A percentile compares a stretch with the other conserved stretches of the same genome.
Conservation (phyloP, 169 alveolate genomes). For the Babesia sp. region DNA sequence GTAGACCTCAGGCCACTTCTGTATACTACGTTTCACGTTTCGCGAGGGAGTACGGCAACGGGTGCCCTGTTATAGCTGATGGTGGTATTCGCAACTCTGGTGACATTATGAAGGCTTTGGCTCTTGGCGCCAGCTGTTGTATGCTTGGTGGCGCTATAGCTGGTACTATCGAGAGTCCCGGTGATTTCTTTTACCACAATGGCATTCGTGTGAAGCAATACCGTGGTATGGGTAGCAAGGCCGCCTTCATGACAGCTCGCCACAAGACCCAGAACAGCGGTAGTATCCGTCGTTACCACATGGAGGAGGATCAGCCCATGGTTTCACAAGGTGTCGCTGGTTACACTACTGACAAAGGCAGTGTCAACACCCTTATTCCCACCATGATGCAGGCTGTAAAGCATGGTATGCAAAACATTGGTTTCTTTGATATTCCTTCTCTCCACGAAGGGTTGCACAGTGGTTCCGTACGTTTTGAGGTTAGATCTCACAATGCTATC, state of each 20-base stretch:
- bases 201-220: constrained; percentile 83
- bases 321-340: constrained; percentile 89
- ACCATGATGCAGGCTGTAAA: constrained; percentile 79
- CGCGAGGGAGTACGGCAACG: constrained; percentile 76
- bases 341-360: constrained; percentile 85
- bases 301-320: constrained; percentile 69
- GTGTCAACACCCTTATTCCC: constrained; percentile 81
- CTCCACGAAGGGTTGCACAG: constrained; percentile 65
- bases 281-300: constrained; percentile 65
- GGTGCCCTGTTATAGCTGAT: constrained; percentile 90
- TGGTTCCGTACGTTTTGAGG: constrained; percentile 70
- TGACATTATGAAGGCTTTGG: constrained; percentile 89
- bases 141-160: constrained; percentile 90
- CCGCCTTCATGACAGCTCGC: constrained; percentile 72
- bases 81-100: constrained; percentile 94
- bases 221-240: constrained; percentile 89
- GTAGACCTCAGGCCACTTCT: constrained; percentile 90
- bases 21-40: constrained; percentile 88
- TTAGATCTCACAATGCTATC: constrained; percentile 46
- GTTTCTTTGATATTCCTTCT: constrained; percentile 44
- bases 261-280: constrained; percentile 47
- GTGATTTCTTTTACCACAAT: constrained; percentile 87
- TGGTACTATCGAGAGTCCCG: constrained; percentile 94
- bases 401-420: constrained; percentile 76
- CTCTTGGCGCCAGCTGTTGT: constrained; percentile 90